Evolutionary conservation across 2,329 filamentous ascomycete species (phyloP), one percentile per base, ranked within the genome.

Genomic region (Colletotrichum sansevieriae): DNA sequence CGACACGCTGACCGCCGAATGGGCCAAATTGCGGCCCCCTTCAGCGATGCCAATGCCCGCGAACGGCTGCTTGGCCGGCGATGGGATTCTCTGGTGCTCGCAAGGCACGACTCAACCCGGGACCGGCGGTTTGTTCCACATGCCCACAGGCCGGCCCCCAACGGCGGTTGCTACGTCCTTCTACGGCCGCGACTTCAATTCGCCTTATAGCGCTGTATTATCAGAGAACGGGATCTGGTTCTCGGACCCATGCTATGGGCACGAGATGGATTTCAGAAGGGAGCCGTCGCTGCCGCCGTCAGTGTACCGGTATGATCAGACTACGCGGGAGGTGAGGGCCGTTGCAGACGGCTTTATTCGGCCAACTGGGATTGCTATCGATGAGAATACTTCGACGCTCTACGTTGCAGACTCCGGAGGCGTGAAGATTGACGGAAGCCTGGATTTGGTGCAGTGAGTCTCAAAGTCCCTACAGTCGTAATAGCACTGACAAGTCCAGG

Each of bases 171-270:
- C 83, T 4, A 81, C 79, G 6, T 79, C 77, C 39, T 86, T 80
- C 74, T 80, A 82, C 58, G 80, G 80, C 10, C 76, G 78, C 33
- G 79, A 82, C 7, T 85, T 86, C 74, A 86, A 85, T 75, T 83
- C 81, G 35, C 77, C 81, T 25, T 82, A 83, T 70, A 79, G 80
- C 68, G 81, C 84, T 3, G 76, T 78, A 2, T 73, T 79, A 11
- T 77, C 79, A 2, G 55, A 12, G 9, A 80, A 84, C 68, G 81
- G 80, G 1, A 74, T 86, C 11, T 87, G 84, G 84, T 86, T 86
- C 71, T 85, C 83, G 0, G 84, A 87, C 72, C 79, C 82, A 0
- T 75, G 75, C 29, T 78, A 81, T 59, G 84, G 83, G 4, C 79
- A 81, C 60, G 81, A 84, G 67, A 76, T 79, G 66, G 81, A 81